phyloP scores from a whole-genome alignment of 2,329 filamentous ascomycete species.

The Setomelanomma holmii region DNA sequence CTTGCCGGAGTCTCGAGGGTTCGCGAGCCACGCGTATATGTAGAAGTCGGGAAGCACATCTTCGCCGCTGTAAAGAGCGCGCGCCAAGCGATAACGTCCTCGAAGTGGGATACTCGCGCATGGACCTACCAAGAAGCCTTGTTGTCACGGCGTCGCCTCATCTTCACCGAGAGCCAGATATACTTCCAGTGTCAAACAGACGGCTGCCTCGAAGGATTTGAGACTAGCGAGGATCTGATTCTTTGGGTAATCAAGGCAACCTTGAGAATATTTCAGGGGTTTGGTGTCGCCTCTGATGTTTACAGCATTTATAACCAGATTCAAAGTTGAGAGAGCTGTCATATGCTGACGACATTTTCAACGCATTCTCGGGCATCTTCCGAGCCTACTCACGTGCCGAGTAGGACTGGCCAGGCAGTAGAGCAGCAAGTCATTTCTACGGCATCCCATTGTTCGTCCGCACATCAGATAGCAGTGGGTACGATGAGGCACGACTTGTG shows the following conservation, averaged over 20 bases:
- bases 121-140: conserved; percentile 4
- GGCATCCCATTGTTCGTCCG: not conserved
- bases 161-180: conserved; percentile 2
- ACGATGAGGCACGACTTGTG: no score
- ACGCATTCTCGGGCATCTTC: conserved; percentile 1
- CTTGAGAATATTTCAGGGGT: not conserved
- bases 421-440: not conserved
- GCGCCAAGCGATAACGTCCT: not conserved
- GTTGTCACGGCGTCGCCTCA: not conserved
- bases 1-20: conserved; percentile 1
- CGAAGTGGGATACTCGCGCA: not conserved
- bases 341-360: not conserved
- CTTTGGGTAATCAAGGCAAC: not conserved
- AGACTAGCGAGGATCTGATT: not conserved
- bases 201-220: not conserved
- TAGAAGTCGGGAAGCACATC: not conserved
- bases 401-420: no score
- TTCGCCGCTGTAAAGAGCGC: not conserved
- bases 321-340: not conserved
- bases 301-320: not conserved
- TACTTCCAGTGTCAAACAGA: conserved; percentile 1
- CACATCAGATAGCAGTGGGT: no score
- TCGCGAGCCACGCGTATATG: not conserved
- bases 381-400: not conserved
- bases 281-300: not conserved